Percentiles rank a stretch among this genome's conserved stretches.
Evolutionary conservation across 192 early-diverging fungal genomes (phyloP).

Genomic region (Phlyctochytrium bullatum): DNA sequence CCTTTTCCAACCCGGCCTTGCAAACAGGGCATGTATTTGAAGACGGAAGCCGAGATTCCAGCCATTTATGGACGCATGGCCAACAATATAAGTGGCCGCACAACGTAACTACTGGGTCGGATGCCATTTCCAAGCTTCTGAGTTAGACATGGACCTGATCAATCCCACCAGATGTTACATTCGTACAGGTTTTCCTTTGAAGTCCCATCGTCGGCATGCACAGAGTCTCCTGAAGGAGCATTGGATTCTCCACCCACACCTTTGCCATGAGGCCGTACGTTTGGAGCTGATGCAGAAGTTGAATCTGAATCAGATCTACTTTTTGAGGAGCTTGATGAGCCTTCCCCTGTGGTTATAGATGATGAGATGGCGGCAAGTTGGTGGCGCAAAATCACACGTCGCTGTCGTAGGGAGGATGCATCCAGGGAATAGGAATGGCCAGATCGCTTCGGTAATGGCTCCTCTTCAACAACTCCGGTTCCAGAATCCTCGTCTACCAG

Average conservation of each 20-base stretch:
- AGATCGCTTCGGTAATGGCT: no score
- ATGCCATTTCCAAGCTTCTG: constrained; percentile 43
- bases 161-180: constrained; percentile 36
- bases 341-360: no score
- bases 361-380: not conserved
- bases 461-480: no score
- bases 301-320: no score
- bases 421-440: not conserved
- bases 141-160: not conserved
- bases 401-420: not conserved
- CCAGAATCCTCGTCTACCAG: no score
- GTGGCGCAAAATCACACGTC: not conserved
- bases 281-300: no score
- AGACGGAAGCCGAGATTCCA: constrained; percentile 12
- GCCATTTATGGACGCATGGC: constrained; percentile 39
- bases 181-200: constrained; percentile 26
- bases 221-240: not conserved
- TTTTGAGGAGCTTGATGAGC: no score
- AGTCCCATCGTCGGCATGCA: no score
- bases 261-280: no score
- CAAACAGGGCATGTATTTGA: constrained; percentile 47
- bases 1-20: constrained; percentile 41
- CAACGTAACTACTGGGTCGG: constrained; percentile 44
- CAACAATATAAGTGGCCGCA: constrained; percentile 55
- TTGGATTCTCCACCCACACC: not conserved